Percentiles rank a stretch among this genome's conserved stretches.
phyloP scores from a whole-genome alignment of 345 rosid species.

The Turritis glabra region DNA sequence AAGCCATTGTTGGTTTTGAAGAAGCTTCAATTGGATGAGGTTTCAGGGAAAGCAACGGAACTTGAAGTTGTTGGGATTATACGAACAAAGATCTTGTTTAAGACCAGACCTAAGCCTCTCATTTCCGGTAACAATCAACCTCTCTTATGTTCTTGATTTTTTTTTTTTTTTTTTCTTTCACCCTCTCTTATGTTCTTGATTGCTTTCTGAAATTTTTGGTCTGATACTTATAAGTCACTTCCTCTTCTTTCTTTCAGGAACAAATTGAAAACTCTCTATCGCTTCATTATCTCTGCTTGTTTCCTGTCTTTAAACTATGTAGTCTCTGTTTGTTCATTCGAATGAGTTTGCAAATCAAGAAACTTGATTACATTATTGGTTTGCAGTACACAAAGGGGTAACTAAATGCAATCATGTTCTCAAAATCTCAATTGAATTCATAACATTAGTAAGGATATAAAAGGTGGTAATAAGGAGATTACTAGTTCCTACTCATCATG shows the following conservation, averaged over 20 bases:
- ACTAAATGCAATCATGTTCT: neutral
- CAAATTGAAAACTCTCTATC: conserved; percentile 13
- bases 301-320: neutral
- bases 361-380: conserved; percentile 10
- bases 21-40: conserved; percentile 51
- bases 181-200: neutral
- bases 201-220: neutral
- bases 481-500: conserved; percentile 34
- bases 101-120: conserved; percentile 79
- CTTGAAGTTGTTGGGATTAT: conserved; percentile 70
- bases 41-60: conserved; percentile 44
- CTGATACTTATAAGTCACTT: neutral
- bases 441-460: neutral
- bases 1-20: conserved; percentile 74
- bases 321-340: neutral
- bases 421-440: conserved; percentile 21
- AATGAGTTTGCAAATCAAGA: neutral
- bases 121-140: conserved; percentile 54
- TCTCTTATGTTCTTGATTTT: conserved; percentile 1
- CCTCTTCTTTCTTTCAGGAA: conserved; percentile 22
- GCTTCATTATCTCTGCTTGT: neutral
- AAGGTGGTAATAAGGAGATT: neutral
- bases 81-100: conserved; percentile 76
- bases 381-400: neutral
- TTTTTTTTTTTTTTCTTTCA: neutral